Conservation (phyloP, 805 yeast species). For the Candida silvatica region DNA sequence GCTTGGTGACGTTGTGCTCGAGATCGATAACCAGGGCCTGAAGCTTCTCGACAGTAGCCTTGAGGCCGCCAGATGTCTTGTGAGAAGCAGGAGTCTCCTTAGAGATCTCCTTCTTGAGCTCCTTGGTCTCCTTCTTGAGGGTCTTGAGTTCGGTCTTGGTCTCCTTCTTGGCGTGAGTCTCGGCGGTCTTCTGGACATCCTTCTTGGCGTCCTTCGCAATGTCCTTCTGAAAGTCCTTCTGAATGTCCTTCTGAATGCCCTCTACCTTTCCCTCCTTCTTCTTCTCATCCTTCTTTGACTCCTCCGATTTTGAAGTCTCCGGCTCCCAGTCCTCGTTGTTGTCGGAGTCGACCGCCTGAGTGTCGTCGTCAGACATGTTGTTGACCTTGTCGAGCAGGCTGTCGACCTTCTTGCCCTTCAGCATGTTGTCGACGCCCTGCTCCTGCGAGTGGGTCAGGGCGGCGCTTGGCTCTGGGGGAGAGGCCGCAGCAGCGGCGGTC, state of each 20-base stretch:
- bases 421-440: conserved; percentile 38
- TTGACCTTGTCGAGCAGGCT: conserved; percentile 38
- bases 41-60: conserved; percentile 63
- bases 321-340: conserved; percentile 24
- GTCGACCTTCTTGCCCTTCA: conserved; percentile 39
- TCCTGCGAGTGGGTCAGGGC: conserved; percentile 22
- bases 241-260: conserved; percentile 3
- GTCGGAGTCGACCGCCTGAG: conserved; percentile 21
- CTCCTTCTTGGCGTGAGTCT: conserved; percentile 3
- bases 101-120: conserved; percentile 9
- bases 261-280: conserved; percentile 1
- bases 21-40: conserved; percentile 48
- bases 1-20: conserved; percentile 44
- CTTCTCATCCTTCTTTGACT: background rate
- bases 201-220: conserved; percentile 5
- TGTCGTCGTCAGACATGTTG: conserved; percentile 30
- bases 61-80: conserved; percentile 50
- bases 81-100: conserved; percentile 27
- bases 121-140: conserved; percentile 8
- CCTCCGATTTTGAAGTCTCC: conserved; percentile 2
- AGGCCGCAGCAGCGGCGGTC: conserved; percentile 2
- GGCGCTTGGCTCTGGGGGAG: conserved; percentile 6
- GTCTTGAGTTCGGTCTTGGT: conserved; percentile 11
- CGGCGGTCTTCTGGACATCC: background rate
- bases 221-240: conserved; percentile 1